These are phyloP conservation scores for Zymoseptoria passerinii DNA, from an alignment of 2,329 filamentous ascomycete species.

Conservation along the genomic window DNA sequence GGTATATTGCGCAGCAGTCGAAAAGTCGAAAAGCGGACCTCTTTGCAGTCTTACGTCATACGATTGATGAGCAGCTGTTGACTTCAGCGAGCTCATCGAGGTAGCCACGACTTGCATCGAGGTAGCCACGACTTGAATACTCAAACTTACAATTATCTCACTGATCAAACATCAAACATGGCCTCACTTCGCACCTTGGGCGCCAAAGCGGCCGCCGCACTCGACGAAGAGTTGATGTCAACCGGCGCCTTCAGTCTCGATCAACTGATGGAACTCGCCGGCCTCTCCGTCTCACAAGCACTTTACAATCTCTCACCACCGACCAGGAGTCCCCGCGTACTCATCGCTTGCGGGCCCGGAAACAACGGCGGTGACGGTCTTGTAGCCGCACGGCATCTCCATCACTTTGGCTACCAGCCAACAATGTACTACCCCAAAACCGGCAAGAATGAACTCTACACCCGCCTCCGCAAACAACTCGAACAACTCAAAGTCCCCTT, in stretches of 20 bases:
- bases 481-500: conserved; percentile 77
- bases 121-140: no score
- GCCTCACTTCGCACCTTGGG: conserved; percentile 53
- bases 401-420: conserved; percentile 84
- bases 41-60: no score
- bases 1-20: no score
- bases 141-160: background rate
- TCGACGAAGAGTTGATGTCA: conserved; percentile 93
- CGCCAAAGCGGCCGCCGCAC: conserved; percentile 75
- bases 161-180: conserved; percentile 10
- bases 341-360: conserved; percentile 84
- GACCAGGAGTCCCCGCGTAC: conserved; percentile 59
- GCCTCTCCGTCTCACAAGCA: conserved; percentile 84
- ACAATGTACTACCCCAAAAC: conserved; percentile 90
- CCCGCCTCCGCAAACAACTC: conserved; percentile 78
- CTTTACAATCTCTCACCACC: conserved; percentile 79
- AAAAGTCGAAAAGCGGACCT: no score
- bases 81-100: background rate
- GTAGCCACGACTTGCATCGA: no score
- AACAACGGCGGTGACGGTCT: conserved; percentile 82
- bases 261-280: conserved; percentile 94
- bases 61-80: background rate
- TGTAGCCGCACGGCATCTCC: conserved; percentile 84
- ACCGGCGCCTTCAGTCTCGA: conserved; percentile 83
- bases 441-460: conserved; percentile 81